These are phyloP conservation scores for Nephelium lappaceum DNA, from an alignment of 345 rosid genomes.

Conservation along the genomic window DNA sequence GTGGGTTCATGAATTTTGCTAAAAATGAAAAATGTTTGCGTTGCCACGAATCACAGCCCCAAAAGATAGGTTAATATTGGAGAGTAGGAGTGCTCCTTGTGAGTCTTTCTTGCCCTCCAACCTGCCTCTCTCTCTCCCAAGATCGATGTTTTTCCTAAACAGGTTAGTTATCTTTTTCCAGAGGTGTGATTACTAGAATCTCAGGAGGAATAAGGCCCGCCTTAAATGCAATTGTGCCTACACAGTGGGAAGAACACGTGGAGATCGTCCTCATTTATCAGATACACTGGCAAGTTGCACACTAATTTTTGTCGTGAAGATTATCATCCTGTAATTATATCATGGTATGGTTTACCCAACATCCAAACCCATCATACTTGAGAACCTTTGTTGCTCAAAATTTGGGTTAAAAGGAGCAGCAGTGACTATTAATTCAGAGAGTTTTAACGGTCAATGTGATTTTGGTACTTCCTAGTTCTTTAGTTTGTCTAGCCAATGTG, in stretches of 20 bases:
- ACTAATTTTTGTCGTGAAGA: neutral
- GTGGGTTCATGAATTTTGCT: constrained; percentile 90
- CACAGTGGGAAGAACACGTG: constrained; percentile 37
- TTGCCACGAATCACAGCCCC: constrained; percentile 63
- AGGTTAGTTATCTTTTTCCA: constrained; percentile 25
- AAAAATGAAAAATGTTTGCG: constrained; percentile 67
- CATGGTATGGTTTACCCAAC: neutral
- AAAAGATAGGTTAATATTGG: constrained; percentile 64
- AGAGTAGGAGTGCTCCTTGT: constrained; percentile 94
- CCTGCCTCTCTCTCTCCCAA: too few species aligned
- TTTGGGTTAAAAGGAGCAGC: too few species aligned
- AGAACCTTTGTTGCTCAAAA: too few species aligned
- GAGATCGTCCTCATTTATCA: constrained; percentile 27
- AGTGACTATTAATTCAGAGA: too few species aligned
- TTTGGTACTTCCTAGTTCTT: too few species aligned
- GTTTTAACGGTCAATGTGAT: too few species aligned
- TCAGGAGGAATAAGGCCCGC: constrained; percentile 59
- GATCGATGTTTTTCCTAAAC: neutral
- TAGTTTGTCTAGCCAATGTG: too few species aligned
- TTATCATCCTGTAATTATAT: neutral
- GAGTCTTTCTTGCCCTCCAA: constrained; percentile 28
- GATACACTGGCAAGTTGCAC: neutral
- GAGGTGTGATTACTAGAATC: constrained; percentile 81
- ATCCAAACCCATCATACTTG: neutral
- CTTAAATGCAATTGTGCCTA: constrained; percentile 50